Conservation (phyloP, 768 basidiomycete species). For the Chalciporus chontae region DNA sequence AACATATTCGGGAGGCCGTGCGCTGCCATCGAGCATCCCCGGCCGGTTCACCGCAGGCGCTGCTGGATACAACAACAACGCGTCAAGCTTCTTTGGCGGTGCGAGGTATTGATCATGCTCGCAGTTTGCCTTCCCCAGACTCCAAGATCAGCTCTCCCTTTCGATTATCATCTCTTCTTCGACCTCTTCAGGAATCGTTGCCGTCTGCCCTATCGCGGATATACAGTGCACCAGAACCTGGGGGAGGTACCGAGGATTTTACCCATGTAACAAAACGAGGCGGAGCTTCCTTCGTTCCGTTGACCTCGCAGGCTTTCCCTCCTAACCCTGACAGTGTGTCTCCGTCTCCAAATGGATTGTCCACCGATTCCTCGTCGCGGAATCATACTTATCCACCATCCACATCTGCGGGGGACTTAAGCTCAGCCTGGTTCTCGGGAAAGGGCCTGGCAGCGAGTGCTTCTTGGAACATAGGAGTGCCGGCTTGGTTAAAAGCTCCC, state of each 20-base stretch:
- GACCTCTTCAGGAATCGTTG: slow-evolving; percentile 61
- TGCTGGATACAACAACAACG: slow-evolving; percentile 60
- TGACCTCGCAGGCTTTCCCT: slow-evolving; percentile 38
- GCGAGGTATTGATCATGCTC: slow-evolving; percentile 39
- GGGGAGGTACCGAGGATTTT: slow-evolving; percentile 55
- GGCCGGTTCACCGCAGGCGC: slow-evolving; percentile 21
- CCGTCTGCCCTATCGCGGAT: slow-evolving; percentile 37
- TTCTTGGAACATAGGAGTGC: slow-evolving; percentile 64
- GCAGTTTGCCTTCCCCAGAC: slow-evolving; percentile 35
- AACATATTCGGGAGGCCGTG: slow-evolving; percentile 77
- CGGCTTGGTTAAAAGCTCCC: slow-evolving; percentile 62
- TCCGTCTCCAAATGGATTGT: slow-evolving; percentile 8
- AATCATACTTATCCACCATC: slow-evolving; percentile 83
- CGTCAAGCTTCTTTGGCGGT: slow-evolving; percentile 26
- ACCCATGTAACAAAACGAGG: slow-evolving; percentile 64
- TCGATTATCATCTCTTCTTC: slow-evolving; percentile 60
- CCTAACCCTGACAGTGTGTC: slow-evolving; percentile 7
- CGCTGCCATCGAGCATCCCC: slow-evolving; percentile 45
- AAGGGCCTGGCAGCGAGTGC: slow-evolving; percentile 38
- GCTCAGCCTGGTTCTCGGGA: slow-evolving; percentile 35
- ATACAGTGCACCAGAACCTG: slow-evolving; percentile 30
- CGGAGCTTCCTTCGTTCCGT: slow-evolving; percentile 55
- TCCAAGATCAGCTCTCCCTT: slow-evolving; percentile 45
- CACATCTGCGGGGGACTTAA: slow-evolving; percentile 47
- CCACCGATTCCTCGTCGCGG: slow-evolving; percentile 28